A percentile compares a stretch with the other conserved stretches of the same genome.
Conservation (phyloP, 2,329 filamentous ascomycete genomes). For the Neonectria faginata region DNA sequence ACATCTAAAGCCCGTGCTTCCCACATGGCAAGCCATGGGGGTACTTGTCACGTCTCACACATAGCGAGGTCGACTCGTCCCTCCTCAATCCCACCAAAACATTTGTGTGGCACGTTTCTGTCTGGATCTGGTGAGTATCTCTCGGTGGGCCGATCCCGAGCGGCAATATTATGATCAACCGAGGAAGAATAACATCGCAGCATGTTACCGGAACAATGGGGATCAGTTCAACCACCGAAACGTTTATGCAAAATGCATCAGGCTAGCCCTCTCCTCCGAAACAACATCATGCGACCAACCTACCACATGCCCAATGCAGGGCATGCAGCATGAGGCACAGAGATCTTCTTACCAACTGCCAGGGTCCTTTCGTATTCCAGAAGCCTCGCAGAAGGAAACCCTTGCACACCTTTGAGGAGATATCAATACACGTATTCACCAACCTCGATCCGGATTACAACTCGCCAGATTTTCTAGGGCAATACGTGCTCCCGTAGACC, state of each 20-base stretch:
- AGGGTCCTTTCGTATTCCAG: slow-evolving; percentile 26
- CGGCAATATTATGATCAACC: background rate
- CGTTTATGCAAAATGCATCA: background rate
- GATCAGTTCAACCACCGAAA: background rate
- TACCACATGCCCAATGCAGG: slow-evolving; percentile 14
- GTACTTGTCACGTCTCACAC: slow-evolving; percentile 10
- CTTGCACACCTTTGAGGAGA: background rate
- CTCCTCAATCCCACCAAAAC: background rate
- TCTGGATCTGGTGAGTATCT: background rate
- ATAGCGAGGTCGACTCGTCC: background rate
- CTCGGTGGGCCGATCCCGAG: background rate
- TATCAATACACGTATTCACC: background rate
- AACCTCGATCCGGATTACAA: too few species aligned
- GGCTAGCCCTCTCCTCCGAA: background rate
- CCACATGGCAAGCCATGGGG: slow-evolving; percentile 42
- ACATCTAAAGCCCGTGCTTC: slow-evolving; percentile 35
- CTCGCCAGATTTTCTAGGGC: background rate
- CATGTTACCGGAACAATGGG: background rate
- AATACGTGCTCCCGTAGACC: background rate
- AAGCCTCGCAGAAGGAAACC: slow-evolving; percentile 18
- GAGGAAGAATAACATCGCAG: background rate
- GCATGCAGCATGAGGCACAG: slow-evolving; percentile 12
- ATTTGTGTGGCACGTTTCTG: background rate
- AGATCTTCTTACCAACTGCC: slow-evolving; percentile 13
- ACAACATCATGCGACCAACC: slow-evolving; percentile 12